Evolutionary conservation across 176 grass and related monocot genomes (phyloP).

Genomic region (Pontederia paniculata): DNA sequence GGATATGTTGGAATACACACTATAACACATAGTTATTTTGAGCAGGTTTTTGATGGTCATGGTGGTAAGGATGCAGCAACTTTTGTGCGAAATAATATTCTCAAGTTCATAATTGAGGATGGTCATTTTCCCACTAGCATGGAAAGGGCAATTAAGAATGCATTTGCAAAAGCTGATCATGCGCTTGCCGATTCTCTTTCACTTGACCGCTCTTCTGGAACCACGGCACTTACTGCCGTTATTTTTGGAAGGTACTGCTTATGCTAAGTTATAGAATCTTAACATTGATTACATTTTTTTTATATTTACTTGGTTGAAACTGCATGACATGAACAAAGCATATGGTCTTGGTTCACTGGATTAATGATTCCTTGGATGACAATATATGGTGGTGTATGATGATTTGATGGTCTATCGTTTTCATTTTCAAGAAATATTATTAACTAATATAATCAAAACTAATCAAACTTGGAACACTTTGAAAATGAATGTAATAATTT

Average conservation of each 20-base stretch:
- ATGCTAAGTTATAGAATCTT: neutral
- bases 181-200: conserved; percentile 71
- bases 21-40: neutral
- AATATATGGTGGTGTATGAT: no score
- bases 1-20: neutral
- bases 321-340: neutral
- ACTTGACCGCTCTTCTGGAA: conserved; percentile 71
- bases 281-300: neutral
- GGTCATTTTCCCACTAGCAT: conserved; percentile 54
- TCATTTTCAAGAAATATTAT: no score
- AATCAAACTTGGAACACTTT: no score
- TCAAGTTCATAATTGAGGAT: conserved; percentile 85
- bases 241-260: conserved; percentile 57
- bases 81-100: conserved; percentile 79
- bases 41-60: conserved; percentile 93
- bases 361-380: no score
- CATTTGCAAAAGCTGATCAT: conserved; percentile 65
- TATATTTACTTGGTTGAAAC: neutral
- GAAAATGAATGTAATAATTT: no score
- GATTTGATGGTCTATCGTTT: no score
- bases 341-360: no score
- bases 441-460: no score
- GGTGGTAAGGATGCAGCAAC: conserved; percentile 68
- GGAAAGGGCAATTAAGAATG: conserved; percentile 51
- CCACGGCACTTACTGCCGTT: conserved; percentile 64